Base-by-base conservation (phyloP, 2,329 filamentous ascomycete species). In the Metarhizium sp. region DNA sequence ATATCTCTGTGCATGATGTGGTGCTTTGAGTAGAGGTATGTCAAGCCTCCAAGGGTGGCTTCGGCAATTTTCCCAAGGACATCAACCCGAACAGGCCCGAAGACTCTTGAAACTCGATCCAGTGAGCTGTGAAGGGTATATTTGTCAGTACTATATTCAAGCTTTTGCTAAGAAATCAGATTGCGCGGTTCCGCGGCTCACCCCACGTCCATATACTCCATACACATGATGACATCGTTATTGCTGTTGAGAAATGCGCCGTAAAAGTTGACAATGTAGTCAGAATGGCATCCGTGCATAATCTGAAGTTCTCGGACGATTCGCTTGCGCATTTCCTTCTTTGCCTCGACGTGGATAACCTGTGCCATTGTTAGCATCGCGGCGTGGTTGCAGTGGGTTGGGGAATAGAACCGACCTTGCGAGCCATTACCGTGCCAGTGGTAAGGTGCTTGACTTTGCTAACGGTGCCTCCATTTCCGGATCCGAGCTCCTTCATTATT, bases 191-290 rank as follows among this genome's bases (percentile, higher is more conserved):
- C 29, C 20, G n/a, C 76, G 29, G 29, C 89, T 73, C 80, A 97
- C 94, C 94, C 94, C 69, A 92, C 90, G 73, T 99, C 94, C 90
- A 96, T 96, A 70, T 99, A 97, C 71, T 99, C 94, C 94, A 99
- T 99, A 72, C 94, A 99, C 86, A 99, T 92, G 64, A 97, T 95
- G 57, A 99, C 95, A 74, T 99, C 94, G 68, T 95, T 92, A 59
- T 91, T 91, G 67, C 95, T 89, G 69, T 96, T 97, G 67, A 97
- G 82, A 68, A 97, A 99, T 42, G 94, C 94, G 58, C 94, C 94
- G 67, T 97, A 97, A 72, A 96, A 99, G 54, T 88, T 96, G 58
- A 99, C 94, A 66, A 99, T 97, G 71, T 95, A 92, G 58, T 94
- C 89, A 25, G 90, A 96, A 67, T 96, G 94, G 73, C 94, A 99